Percentiles rank a stretch among this genome's conserved stretches.
These are phyloP conservation scores for Yamadazyma pseudoaaseri DNA, from an alignment of 1,139 yeast species.

Conservation along the genomic window DNA sequence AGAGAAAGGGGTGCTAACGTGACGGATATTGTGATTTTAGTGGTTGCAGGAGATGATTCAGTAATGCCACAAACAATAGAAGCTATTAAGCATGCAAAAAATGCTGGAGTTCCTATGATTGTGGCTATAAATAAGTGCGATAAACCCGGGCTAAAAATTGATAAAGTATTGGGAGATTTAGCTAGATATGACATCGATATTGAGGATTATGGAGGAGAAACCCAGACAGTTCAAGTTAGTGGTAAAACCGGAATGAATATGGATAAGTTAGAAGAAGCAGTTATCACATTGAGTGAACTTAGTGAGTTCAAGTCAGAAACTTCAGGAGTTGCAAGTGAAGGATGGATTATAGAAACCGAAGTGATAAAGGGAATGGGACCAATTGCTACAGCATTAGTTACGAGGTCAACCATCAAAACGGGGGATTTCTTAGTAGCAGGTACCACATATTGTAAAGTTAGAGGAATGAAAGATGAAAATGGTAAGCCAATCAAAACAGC, in stretches of 20 bases:
- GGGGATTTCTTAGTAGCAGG: conserved; percentile 84
- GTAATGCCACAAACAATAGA: conserved; percentile 98
- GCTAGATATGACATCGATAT: conserved; percentile 77
- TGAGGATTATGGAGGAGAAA: conserved; percentile 94
- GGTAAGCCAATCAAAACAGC: conserved; percentile 68
- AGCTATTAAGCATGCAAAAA: conserved; percentile 90
- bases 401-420: conserved; percentile 70
- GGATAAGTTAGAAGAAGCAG: conserved; percentile 87
- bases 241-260: conserved; percentile 83
- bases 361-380: conserved; percentile 82
- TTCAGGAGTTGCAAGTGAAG: conserved; percentile 62
- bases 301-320: conserved; percentile 72
- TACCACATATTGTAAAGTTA: conserved; percentile 79
- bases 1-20: conserved; percentile 94
- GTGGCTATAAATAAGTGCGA: conserved; percentile 95
- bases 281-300: conserved; percentile 79
- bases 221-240: conserved; percentile 84
- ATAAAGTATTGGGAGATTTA: conserved; percentile 74
- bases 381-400: conserved; percentile 80
- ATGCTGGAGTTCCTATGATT: conserved; percentile 79
- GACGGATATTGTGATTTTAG: conserved; percentile 88
- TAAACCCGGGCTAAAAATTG: conserved; percentile 69
- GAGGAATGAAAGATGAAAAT: conserved; percentile 74
- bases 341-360: conserved; percentile 88
- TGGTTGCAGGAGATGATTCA: conserved; percentile 98